phyloP scores from a whole-genome alignment of 2,329 filamentous ascomycete species.

The Dactylellina haptotyla region DNA sequence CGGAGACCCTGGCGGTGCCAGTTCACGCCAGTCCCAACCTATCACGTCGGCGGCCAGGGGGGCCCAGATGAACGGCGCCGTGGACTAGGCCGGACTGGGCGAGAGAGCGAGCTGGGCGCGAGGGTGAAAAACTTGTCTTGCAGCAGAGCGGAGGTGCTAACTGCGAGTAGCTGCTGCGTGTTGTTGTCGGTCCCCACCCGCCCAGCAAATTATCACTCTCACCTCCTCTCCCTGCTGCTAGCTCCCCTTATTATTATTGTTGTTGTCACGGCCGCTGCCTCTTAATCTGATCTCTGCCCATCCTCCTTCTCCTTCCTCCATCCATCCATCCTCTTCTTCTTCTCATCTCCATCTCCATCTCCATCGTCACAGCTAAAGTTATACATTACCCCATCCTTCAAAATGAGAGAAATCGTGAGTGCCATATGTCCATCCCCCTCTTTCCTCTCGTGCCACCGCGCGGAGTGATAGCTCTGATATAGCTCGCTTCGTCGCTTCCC shows the following conservation, averaged over 20 bases:
- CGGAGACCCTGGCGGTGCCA: conserved; percentile 16
- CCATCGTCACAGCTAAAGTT: background rate
- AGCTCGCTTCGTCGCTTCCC: background rate
- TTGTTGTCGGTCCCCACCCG: conserved; percentile 42
- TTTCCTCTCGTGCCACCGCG: background rate
- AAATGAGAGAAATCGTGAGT: conserved; percentile 55
- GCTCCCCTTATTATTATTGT: background rate
- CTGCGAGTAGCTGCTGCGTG: conserved; percentile 9
- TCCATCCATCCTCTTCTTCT: background rate
- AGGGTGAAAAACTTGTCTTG: conserved; percentile 19
- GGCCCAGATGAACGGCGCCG: background rate
- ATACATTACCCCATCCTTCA: conserved; percentile 17
- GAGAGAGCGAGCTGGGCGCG: background rate
- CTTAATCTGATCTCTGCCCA: conserved; percentile 4
- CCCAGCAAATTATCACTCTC: conserved; percentile 32
- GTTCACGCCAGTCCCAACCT: background rate
- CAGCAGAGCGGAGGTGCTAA: conserved; percentile 18
- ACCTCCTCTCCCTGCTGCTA: background rate
- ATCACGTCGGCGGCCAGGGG: background rate
- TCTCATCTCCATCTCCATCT: conserved; percentile 20
- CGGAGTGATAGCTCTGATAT: background rate
- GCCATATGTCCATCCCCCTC: background rate
- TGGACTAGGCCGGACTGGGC: conserved; percentile 4
- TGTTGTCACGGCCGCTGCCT: background rate
- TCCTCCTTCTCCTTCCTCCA: conserved; percentile 13